Percentiles rank a stretch among this genome's conserved stretches.
These are phyloP conservation scores for Echeveria elegans DNA, from an alignment of 164 flowering plant species.

Conservation along the genomic window DNA sequence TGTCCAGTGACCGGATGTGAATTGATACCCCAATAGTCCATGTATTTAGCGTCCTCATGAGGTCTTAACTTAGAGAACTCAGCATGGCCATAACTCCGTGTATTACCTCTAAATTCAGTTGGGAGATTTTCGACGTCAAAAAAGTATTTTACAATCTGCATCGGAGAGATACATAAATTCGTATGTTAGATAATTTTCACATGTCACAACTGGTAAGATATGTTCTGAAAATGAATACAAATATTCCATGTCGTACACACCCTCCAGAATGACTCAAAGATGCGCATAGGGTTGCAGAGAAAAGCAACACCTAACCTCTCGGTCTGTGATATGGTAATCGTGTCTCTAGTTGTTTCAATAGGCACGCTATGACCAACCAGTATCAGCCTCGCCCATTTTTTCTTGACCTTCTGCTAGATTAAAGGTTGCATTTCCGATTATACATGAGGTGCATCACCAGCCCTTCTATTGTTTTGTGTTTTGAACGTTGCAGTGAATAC, in stretches of 20 bases:
- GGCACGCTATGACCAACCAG: not conserved
- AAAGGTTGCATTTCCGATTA: not conserved
- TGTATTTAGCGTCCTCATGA: slow-evolving; percentile 52
- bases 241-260: slow-evolving; percentile 19
- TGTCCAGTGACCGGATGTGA: no score
- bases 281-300: slow-evolving; percentile 80
- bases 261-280: slow-evolving; percentile 96
- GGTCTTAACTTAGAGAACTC: slow-evolving; percentile 77
- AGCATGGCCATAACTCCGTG: slow-evolving; percentile 57
- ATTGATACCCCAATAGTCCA: not conserved
- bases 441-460: not conserved
- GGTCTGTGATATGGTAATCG: not conserved
- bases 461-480: not conserved
- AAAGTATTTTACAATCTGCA: slow-evolving; percentile 73
- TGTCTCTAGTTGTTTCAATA: not conserved
- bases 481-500: no score
- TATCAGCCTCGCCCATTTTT: not conserved
- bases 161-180: not conserved
- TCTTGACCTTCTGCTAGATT: not conserved
- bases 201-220: not conserved
- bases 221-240: not conserved
- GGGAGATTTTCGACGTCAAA: slow-evolving; percentile 85
- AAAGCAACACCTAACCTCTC: slow-evolving; percentile 49
- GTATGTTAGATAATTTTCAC: not conserved
- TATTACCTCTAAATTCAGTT: slow-evolving; percentile 65